Evolutionary conservation across 176 grass and related monocot genomes (phyloP).

Genomic region (Pontederia paniculata): DNA sequence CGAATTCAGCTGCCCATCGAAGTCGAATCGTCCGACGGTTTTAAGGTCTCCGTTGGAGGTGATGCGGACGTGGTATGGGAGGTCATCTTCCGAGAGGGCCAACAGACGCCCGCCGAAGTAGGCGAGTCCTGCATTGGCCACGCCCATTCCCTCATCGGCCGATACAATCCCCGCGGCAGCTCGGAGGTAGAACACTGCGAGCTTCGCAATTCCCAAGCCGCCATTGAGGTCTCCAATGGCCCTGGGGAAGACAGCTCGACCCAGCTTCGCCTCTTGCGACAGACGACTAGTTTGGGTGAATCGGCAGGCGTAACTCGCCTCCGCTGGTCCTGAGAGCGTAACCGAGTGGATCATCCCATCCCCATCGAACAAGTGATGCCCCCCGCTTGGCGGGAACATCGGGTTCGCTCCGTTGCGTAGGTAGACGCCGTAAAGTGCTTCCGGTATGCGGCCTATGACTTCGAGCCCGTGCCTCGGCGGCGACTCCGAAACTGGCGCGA

Average conservation of each 20-base stretch:
- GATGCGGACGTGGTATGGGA: not conserved
- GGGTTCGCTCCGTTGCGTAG: constrained; percentile 2
- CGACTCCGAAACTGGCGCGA: not conserved
- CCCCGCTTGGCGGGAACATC: constrained; percentile 4
- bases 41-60: not conserved
- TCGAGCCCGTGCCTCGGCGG: not conserved
- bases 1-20: not conserved
- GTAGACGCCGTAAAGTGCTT: constrained; percentile 1
- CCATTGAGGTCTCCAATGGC: constrained; percentile 4
- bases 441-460: not conserved
- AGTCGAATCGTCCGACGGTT: constrained; percentile 1
- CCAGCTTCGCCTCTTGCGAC: not conserved
- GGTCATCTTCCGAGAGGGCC: not conserved
- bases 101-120: constrained; percentile 4
- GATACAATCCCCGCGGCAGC: not conserved
- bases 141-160: not conserved
- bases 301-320: constrained; percentile 1
- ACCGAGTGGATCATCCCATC: constrained; percentile 7
- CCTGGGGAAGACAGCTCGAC: constrained; percentile 1
- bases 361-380: constrained; percentile 2
- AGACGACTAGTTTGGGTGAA: constrained; percentile 1
- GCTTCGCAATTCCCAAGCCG: not conserved
- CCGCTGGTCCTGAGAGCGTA: not conserved
- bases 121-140: not conserved
- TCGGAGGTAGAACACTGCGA: not conserved